Evolutionary conservation across 495 filamentous ascomycete genomes (phyloP).

Genomic region (Hyaloscypha bicolor): DNA sequence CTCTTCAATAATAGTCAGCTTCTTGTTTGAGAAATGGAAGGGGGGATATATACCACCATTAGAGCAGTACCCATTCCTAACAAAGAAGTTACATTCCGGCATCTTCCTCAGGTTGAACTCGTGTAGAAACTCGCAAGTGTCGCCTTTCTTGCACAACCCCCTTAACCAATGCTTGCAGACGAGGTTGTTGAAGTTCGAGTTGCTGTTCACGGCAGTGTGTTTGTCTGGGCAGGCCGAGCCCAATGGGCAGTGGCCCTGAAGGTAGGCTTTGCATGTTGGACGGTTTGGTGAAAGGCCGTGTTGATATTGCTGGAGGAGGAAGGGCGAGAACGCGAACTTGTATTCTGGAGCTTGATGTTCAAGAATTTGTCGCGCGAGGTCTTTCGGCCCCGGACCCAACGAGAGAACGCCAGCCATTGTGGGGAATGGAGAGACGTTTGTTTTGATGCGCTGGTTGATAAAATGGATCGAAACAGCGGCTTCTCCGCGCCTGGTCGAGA

Average conservation of each 20-base stretch:
- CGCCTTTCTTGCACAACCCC: constrained; percentile 95
- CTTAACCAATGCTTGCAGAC: constrained; percentile 99
- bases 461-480: neutral
- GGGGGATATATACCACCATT: constrained; percentile 57
- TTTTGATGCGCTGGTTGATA: neutral
- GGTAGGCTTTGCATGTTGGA: constrained; percentile 79
- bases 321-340: constrained; percentile 74
- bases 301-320: constrained; percentile 73
- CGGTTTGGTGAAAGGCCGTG: constrained; percentile 75
- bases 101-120: constrained; percentile 98
- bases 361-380: constrained; percentile 48
- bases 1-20: constrained; percentile 46
- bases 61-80: constrained; percentile 86
- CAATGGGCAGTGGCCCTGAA: constrained; percentile 76
- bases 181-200: constrained; percentile 67
- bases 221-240: constrained; percentile 75
- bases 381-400: constrained; percentile 35
- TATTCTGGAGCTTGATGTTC: constrained; percentile 56
- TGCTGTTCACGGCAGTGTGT: constrained; percentile 51
- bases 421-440: constrained; percentile 5
- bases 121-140: constrained; percentile 94
- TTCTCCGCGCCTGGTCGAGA: neutral
- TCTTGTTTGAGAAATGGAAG: neutral
- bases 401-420: constrained; percentile 28
- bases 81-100: constrained; percentile 94